phyloP scores from a whole-genome alignment of 148 eudicot genomes.

The Rhododendron simsii region DNA sequence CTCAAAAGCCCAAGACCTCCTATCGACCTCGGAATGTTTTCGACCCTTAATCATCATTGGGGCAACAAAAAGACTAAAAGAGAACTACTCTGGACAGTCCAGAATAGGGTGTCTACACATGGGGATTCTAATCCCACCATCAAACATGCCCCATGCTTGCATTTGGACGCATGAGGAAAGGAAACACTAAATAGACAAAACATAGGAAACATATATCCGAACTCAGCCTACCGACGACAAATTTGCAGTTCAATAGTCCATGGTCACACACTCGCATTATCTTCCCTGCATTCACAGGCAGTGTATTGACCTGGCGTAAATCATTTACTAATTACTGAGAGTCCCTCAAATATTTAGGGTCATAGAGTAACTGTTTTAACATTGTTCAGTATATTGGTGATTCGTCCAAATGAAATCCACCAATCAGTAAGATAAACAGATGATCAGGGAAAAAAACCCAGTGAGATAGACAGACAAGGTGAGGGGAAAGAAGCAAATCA shows the following conservation, averaged over 20 bases:
- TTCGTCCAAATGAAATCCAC: not conserved
- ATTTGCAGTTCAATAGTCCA: not conserved
- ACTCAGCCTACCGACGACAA: not conserved
- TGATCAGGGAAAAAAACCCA: not conserved
- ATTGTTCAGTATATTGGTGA: no score
- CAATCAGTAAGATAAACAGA: not conserved
- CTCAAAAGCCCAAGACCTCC: no score
- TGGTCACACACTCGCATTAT: not conserved
- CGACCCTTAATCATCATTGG: no score
- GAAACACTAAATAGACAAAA: not conserved
- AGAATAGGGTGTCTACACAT: no score
- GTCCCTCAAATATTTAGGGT: not conserved
- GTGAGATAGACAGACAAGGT: not conserved
- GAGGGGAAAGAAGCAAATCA: not conserved
- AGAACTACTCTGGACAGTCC: no score
- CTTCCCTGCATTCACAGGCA: not conserved
- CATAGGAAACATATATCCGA: not conserved
- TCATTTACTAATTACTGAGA: not conserved
- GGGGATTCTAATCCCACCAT: not conserved
- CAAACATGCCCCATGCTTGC: not conserved
- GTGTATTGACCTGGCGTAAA: not conserved
- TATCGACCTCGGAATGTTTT: no score
- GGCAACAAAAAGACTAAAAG: no score
- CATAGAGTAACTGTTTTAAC: not conserved
- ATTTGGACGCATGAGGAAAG: not conserved